Evolutionary conservation across 2,329 filamentous ascomycete genomes (phyloP).

Genomic region (Trichophaea hybrida): DNA sequence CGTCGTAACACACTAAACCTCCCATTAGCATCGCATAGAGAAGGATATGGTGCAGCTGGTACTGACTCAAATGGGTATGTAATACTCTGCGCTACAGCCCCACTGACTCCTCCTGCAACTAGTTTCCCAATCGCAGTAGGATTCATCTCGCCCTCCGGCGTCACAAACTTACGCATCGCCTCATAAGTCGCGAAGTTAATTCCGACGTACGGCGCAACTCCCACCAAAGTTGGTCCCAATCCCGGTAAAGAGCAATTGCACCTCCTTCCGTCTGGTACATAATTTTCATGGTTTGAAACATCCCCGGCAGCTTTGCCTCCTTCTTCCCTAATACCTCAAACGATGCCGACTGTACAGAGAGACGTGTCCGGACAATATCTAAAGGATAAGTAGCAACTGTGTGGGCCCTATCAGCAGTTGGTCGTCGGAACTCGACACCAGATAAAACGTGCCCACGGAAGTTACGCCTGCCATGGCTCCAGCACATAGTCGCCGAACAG

Average conservation of each 20-base stretch:
- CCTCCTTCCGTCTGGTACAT: constrained; percentile 95
- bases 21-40: background rate
- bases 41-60: constrained; percentile 42
- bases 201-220: constrained; percentile 84
- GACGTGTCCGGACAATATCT: constrained; percentile 86
- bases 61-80: constrained; percentile 85
- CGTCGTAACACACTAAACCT: constrained; percentile 55
- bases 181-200: constrained; percentile 99
- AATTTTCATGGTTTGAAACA: constrained; percentile 66
- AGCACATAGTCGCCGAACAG: constrained; percentile 66
- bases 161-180: constrained; percentile 67
- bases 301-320: constrained; percentile 60
- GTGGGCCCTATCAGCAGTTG: constrained; percentile 12
- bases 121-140: constrained; percentile 69
- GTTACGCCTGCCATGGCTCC: constrained; percentile 88
- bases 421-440: background rate
- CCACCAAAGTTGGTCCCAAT: constrained; percentile 83
- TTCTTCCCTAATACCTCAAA: constrained; percentile 61
- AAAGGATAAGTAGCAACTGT: constrained; percentile 63
- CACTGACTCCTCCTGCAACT: constrained; percentile 81
- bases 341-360: constrained; percentile 95
- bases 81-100: constrained; percentile 89
- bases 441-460: constrained; percentile 46
- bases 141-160: constrained; percentile 73
- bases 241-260: constrained; percentile 71